These are phyloP conservation scores for Fusarium sp. DNA, from an alignment of 2,329 filamentous ascomycete genomes.

Conservation along the genomic window DNA sequence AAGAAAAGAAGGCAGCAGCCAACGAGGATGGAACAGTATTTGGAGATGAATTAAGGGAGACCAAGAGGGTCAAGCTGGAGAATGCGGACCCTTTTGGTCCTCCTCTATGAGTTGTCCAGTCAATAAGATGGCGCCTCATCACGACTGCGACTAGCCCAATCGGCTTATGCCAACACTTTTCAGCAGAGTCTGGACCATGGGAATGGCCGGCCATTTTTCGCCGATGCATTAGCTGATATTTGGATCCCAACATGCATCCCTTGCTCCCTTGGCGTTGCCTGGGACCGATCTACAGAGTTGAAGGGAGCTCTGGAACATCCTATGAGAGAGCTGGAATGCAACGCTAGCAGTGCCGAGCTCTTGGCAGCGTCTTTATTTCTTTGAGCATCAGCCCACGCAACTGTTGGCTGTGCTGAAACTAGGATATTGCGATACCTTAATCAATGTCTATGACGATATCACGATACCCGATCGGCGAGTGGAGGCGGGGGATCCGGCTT, in stretches of 20 bases:
- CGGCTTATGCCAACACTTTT: slow-evolving; percentile 25
- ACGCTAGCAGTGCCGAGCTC: slow-evolving; percentile 29
- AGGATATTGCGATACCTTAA: slow-evolving; percentile 22
- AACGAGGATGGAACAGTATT: slow-evolving; percentile 62
- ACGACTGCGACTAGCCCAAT: slow-evolving; percentile 18
- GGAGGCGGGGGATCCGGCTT: slow-evolving; percentile 29
- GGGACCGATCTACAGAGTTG: slow-evolving; percentile 6
- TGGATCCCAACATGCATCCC: slow-evolving; percentile 26
- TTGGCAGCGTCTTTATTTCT: slow-evolving; percentile 36
- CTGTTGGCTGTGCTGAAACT: slow-evolving; percentile 20
- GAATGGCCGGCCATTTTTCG: slow-evolving; percentile 16
- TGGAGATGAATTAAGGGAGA: slow-evolving; percentile 57
- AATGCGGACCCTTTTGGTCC: slow-evolving; percentile 64
- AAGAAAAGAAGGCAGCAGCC: slow-evolving; percentile 58
- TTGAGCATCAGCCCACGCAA: slow-evolving; percentile 3
- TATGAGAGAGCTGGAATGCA: slow-evolving; percentile 27
- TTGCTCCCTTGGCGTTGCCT: slow-evolving; percentile 19
- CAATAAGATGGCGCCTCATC: slow-evolving; percentile 11
- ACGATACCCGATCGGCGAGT: slow-evolving; percentile 29
- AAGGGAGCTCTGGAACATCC: slow-evolving; percentile 21
- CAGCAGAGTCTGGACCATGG: slow-evolving; percentile 13
- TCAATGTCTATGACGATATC: slow-evolving; percentile 41
- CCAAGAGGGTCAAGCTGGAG: slow-evolving; percentile 62
- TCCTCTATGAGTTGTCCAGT: slow-evolving; percentile 51
- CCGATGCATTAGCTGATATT: slow-evolving; percentile 31